Percentiles rank a stretch among this genome's conserved stretches.
These are phyloP conservation scores for Hyaloscypha bicolor DNA, from an alignment of 495 filamentous ascomycete species.

Conservation along the genomic window DNA sequence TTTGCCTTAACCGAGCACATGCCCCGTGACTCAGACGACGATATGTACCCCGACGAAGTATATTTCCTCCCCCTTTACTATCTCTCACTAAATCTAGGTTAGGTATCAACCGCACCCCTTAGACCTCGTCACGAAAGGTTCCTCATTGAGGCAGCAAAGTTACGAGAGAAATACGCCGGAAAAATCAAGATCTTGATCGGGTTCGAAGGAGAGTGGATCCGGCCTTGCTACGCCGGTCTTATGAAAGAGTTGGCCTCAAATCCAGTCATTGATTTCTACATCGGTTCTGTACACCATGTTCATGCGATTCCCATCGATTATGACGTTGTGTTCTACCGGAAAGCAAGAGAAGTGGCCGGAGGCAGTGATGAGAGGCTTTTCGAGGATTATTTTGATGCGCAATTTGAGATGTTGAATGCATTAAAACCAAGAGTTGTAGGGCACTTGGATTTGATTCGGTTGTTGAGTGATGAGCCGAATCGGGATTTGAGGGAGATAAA, in stretches of 20 bases:
- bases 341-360: slow-evolving; percentile 55
- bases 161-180: slow-evolving; percentile 69
- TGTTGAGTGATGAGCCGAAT: slow-evolving; percentile 71
- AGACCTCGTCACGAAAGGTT: slow-evolving; percentile 67
- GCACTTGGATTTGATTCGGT: slow-evolving; percentile 89
- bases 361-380: slow-evolving; percentile 73
- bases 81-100: slow-evolving; percentile 34
- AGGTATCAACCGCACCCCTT: slow-evolving; percentile 40
- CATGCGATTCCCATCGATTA: slow-evolving; percentile 88
- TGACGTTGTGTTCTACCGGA: slow-evolving; percentile 65
- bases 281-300: slow-evolving; percentile 91
- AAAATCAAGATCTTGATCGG: slow-evolving; percentile 83
- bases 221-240: slow-evolving; percentile 60
- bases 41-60: slow-evolving; percentile 95
- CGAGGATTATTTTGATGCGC: slow-evolving; percentile 82
- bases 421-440: slow-evolving; percentile 80
- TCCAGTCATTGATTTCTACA: slow-evolving; percentile 77
- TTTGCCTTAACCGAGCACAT: slow-evolving; percentile 98
- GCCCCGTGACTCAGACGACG: slow-evolving; percentile 69
- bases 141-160: slow-evolving; percentile 66
- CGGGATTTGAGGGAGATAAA: slow-evolving; percentile 50
- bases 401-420: slow-evolving; percentile 76
- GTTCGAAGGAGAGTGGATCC: slow-evolving; percentile 92
- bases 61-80: slow-evolving; percentile 18
- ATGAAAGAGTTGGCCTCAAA: slow-evolving; percentile 60